Percentiles rank a stretch among this genome's conserved stretches.
Evolutionary conservation across 2,329 filamentous ascomycete genomes (phyloP).

Genomic region (Stagonosporopsis chrysanthemi): DNA sequence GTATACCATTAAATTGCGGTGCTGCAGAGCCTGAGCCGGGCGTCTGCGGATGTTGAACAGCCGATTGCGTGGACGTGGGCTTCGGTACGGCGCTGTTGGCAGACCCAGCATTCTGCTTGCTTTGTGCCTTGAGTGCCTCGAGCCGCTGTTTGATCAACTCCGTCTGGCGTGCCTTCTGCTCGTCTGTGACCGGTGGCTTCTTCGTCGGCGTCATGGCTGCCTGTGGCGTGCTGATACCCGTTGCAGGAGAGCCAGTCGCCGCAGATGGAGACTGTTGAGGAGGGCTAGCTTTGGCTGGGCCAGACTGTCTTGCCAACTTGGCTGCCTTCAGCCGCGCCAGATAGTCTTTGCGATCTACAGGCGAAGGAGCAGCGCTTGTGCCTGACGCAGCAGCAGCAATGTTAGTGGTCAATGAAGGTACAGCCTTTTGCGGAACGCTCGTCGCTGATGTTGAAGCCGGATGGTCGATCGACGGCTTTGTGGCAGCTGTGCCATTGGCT

Average conservation of each 20-base stretch:
- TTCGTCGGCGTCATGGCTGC: slow-evolving; percentile 21
- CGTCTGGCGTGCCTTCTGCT: slow-evolving; percentile 69
- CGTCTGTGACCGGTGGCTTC: slow-evolving; percentile 37
- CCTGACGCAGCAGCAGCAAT: slow-evolving; percentile 23
- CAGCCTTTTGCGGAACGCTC: slow-evolving; percentile 21
- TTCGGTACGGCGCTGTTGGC: slow-evolving; percentile 21
- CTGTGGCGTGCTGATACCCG: slow-evolving; percentile 24
- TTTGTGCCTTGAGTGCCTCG: slow-evolving; percentile 62
- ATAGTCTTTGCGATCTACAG: slow-evolving; percentile 75
- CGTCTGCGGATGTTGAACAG: slow-evolving; percentile 6
- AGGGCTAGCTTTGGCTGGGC: slow-evolving; percentile 29
- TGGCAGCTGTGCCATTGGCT: slow-evolving; percentile 12
- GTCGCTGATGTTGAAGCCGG: slow-evolving; percentile 16
- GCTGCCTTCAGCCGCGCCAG: slow-evolving; percentile 79
- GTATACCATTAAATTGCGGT: slow-evolving; percentile 52
- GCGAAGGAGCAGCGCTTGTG: slow-evolving; percentile 45
- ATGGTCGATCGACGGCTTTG: slow-evolving; percentile 3
- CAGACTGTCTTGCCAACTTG: slow-evolving; percentile 63
- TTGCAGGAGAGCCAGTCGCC: slow-evolving; percentile 15
- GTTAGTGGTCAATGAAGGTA: slow-evolving; percentile 33
- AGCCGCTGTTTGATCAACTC: slow-evolving; percentile 80
- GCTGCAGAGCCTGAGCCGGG: slow-evolving; percentile 11
- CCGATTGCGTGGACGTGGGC: not conserved
- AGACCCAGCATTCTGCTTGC: slow-evolving; percentile 20
- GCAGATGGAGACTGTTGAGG: slow-evolving; percentile 32